Conservation (phyloP, 192 early-diverging fungal genomes). For the Coemansia sp. region DNA sequence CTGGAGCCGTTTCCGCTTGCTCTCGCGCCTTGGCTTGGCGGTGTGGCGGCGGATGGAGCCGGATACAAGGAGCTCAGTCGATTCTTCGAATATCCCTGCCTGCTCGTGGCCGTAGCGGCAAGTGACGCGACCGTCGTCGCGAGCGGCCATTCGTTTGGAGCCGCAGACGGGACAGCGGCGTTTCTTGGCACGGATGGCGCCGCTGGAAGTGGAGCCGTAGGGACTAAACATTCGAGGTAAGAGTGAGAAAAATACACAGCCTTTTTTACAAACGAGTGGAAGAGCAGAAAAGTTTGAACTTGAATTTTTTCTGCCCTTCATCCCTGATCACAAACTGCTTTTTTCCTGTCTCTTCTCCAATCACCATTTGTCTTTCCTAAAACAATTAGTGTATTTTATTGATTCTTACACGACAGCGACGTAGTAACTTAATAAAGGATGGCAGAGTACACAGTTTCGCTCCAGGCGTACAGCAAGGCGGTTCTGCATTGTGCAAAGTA, state of each 20-base stretch:
- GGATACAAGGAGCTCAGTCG: conserved; percentile 24
- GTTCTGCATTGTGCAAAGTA: conserved; percentile 84
- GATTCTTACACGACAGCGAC: background rate
- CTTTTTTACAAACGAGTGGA: too few relatives aligned
- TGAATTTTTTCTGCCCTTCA: too few relatives aligned
- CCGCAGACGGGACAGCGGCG: conserved; percentile 42
- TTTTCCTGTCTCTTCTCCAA: background rate
- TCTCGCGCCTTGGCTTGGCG: conserved; percentile 12
- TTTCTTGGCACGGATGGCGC: conserved; percentile 15
- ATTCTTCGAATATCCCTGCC: conserved; percentile 36
- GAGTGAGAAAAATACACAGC: background rate
- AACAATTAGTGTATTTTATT: background rate
- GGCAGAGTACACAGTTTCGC: conserved; percentile 49
- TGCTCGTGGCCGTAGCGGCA: conserved; percentile 50
- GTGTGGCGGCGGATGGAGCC: conserved; percentile 27
- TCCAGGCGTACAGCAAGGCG: conserved; percentile 71
- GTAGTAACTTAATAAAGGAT: conserved; percentile 10
- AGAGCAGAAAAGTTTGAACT: background rate
- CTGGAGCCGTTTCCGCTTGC: conserved; percentile 8
- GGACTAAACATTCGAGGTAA: conserved; percentile 3
- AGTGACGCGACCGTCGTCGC: conserved; percentile 43
- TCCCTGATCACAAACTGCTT: background rate
- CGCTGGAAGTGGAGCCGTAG: background rate
- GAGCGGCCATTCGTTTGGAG: conserved; percentile 30
- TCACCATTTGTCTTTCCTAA: background rate